Conservation (phyloP, 176 grass and related monocot species). For the Ensete ventricosum region DNA sequence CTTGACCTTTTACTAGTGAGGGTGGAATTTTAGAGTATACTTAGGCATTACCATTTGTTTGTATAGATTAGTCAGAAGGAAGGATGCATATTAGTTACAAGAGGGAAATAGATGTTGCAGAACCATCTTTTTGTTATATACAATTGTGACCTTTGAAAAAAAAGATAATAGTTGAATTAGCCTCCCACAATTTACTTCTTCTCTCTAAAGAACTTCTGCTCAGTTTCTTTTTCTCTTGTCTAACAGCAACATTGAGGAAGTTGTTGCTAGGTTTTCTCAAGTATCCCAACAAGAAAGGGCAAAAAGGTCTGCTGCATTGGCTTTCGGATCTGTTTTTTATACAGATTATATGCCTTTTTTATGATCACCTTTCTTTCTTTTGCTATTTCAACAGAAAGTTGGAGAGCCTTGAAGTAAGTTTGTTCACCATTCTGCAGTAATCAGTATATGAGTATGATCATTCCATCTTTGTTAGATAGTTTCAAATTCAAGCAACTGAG, state of each 20-base stretch:
- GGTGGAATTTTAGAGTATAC: too few species aligned
- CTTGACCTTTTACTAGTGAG: too few species aligned
- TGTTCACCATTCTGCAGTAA: background rate
- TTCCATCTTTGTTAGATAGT: background rate
- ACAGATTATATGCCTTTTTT: background rate
- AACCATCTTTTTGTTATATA: too few species aligned
- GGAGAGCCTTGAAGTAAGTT: constrained; percentile 66
- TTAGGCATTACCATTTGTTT: too few species aligned
- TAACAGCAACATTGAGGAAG: constrained; percentile 46
- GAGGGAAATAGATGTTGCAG: too few species aligned
- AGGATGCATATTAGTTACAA: too few species aligned
- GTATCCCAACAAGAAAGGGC: constrained; percentile 66
- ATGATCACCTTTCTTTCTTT: background rate
- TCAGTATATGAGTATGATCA: background rate
- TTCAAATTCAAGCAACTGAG: background rate
- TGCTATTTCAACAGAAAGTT: constrained; percentile 38
- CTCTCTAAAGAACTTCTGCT: background rate
- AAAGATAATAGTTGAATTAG: too few species aligned
- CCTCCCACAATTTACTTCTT: background rate
- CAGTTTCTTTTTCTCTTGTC: constrained; percentile 4
- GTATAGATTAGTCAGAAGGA: too few species aligned
- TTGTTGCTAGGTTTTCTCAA: constrained; percentile 52
- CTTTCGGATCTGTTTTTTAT: background rate
- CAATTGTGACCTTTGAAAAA: too few species aligned
- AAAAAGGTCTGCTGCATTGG: constrained; percentile 38